Percentiles rank a stretch among this genome's conserved stretches.
phyloP scores from a whole-genome alignment of 148 eudicot genomes.

The Rhododendron griersonianum region DNA sequence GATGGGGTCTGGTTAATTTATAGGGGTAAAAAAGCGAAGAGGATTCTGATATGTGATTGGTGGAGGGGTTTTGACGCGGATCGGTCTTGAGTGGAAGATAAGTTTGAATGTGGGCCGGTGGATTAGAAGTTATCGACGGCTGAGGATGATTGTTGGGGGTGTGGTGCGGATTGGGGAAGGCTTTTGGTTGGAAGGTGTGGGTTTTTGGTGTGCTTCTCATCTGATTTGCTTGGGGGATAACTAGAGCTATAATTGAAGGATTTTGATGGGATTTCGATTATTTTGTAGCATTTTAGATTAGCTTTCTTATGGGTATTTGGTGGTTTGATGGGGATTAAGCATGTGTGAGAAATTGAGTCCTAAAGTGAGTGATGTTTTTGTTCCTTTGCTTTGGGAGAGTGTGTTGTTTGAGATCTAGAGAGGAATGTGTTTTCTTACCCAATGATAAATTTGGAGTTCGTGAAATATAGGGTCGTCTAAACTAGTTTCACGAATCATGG shows the following conservation, averaged over 20 bases:
- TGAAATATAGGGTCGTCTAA: too few relatives aligned
- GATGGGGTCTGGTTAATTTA: not conserved
- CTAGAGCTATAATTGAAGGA: not conserved
- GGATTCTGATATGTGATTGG: slow-evolving; percentile 12
- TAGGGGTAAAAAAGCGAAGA: not conserved
- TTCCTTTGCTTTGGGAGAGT: not conserved
- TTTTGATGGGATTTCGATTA: slow-evolving; percentile 2
- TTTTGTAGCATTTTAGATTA: not conserved
- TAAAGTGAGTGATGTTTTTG: not conserved
- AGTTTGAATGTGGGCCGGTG: slow-evolving; percentile 11
- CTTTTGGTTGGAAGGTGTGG: not conserved
- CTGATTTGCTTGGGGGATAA: not conserved
- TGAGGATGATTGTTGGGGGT: not conserved
- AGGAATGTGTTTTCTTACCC: not conserved
- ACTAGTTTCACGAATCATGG: too few relatives aligned
- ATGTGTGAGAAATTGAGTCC: not conserved
- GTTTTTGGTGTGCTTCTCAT: slow-evolving; percentile 12
- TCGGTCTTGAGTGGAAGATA: not conserved
- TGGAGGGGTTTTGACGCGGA: slow-evolving; percentile 9
- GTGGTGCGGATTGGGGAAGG: not conserved
- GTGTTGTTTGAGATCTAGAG: not conserved
- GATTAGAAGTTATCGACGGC: slow-evolving; percentile 6
- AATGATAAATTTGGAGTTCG: not conserved
- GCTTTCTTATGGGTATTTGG: not conserved
- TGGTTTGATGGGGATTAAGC: not conserved